Conservation (phyloP, 2,329 filamentous ascomycete genomes). For the Epicoccum nigrum region DNA sequence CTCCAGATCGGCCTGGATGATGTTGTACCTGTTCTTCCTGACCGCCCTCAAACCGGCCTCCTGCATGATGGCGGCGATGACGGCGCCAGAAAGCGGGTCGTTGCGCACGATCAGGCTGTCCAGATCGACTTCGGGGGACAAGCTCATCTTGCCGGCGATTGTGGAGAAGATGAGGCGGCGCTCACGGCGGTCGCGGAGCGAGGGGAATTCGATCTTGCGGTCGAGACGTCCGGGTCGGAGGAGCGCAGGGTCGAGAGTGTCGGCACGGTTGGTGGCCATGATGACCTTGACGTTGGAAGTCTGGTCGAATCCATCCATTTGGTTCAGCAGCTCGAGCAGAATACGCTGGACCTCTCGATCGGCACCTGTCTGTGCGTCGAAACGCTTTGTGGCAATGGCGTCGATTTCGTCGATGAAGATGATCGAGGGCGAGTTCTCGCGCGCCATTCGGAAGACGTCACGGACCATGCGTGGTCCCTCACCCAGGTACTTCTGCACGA, state of each 20-base stretch:
- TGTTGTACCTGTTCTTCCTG: slow-evolving; percentile 98
- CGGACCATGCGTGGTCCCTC: slow-evolving; percentile 98
- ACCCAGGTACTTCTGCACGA: slow-evolving; percentile 98
- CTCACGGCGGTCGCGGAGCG: slow-evolving; percentile 88
- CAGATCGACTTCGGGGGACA: slow-evolving; percentile 94
- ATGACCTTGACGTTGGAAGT: slow-evolving; percentile 99
- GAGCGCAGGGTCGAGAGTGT: slow-evolving; percentile 93
- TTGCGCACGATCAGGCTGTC: slow-evolving; percentile 97
- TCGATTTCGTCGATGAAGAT: slow-evolving; percentile 99
- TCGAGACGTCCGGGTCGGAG: slow-evolving; percentile 94
- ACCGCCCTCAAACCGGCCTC: slow-evolving; percentile 94
- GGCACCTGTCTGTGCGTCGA: slow-evolving; percentile 97
- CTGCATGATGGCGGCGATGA: slow-evolving; percentile 99
- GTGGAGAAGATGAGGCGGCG: slow-evolving; percentile 95
- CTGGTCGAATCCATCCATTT: slow-evolving; percentile 99
- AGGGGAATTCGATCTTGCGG: slow-evolving; percentile 99
- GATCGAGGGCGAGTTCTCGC: slow-evolving; percentile 96
- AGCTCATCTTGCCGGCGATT: slow-evolving; percentile 96
- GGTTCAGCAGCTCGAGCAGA: slow-evolving; percentile 93
- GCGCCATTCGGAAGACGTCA: slow-evolving; percentile 98
- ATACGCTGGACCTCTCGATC: slow-evolving; percentile 99
- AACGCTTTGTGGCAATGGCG: slow-evolving; percentile 98
- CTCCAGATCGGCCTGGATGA: slow-evolving; percentile 95
- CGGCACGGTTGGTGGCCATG: slow-evolving; percentile 98
- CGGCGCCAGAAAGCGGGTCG: slow-evolving; percentile 90